Conservation (phyloP, 176 grass and related monocot species). For the Leersia perrieri region DNA sequence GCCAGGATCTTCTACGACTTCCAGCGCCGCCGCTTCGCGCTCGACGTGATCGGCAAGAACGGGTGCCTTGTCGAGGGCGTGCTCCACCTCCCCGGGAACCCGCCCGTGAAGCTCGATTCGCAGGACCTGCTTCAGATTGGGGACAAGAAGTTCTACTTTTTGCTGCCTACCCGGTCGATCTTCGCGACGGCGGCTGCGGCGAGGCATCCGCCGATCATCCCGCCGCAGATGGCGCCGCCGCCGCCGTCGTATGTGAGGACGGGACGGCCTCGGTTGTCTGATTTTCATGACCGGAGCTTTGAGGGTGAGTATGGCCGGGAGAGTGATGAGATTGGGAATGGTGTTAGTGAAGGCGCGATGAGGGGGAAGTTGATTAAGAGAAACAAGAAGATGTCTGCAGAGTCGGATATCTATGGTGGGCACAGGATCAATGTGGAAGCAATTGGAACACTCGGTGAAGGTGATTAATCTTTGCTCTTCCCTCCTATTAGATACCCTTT, state of each 20-base stretch:
- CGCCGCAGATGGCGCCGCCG: constrained; percentile 23
- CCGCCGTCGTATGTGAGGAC: constrained; percentile 29
- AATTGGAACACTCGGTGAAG: constrained; percentile 48
- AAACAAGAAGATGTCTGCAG: constrained; percentile 40
- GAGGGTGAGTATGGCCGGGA: constrained; percentile 52
- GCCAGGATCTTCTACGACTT: constrained; percentile 94
- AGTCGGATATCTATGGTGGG: constrained; percentile 44
- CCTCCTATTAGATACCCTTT: constrained; percentile 5
- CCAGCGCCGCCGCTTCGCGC: constrained; percentile 75
- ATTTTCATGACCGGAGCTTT: constrained; percentile 47
- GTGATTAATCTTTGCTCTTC: constrained; percentile 6
- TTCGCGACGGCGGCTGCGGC: constrained; percentile 61
- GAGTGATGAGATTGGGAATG: constrained; percentile 51
- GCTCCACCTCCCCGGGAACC: constrained; percentile 66
- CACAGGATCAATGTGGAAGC: constrained; percentile 50
- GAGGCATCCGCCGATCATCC: constrained; percentile 42
- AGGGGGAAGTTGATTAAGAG: constrained; percentile 43
- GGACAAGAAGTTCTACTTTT: constrained; percentile 90
- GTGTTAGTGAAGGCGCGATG: constrained; percentile 24
- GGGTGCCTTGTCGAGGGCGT: constrained; percentile 87
- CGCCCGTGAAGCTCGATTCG: constrained; percentile 78
- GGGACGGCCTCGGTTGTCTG: constrained; percentile 43
- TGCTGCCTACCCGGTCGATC: constrained; percentile 72
- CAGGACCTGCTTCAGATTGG: constrained; percentile 94
- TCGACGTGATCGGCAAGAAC: constrained; percentile 91